A percentile compares a stretch with the other conserved stretches of the same genome.
phyloP scores from a whole-genome alignment of 305 asterid species.

The Fraxinus dipetala region DNA sequence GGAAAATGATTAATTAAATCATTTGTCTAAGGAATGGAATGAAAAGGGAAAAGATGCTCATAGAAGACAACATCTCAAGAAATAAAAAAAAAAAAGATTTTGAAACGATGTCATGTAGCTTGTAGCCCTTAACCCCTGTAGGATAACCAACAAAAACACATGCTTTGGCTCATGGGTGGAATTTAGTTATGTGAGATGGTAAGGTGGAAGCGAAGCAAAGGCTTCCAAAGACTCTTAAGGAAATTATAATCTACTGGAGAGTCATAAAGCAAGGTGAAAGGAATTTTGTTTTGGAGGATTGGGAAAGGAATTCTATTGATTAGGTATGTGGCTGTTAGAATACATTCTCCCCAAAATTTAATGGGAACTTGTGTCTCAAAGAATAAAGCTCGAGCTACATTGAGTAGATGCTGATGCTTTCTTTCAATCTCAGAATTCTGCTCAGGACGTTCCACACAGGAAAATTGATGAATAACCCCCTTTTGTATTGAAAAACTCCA shows the following conservation, averaged over 20 bases:
- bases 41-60: not conserved
- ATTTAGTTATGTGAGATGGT: not conserved
- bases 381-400: not conserved
- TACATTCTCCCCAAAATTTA: not conserved
- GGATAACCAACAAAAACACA: not conserved
- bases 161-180: not conserved
- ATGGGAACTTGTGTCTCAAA: not conserved
- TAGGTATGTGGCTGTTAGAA: not conserved
- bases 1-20: too few relatives aligned
- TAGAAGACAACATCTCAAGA: not conserved
- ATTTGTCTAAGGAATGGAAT: too few relatives aligned
- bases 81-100: not conserved
- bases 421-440: not conserved
- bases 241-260: not conserved
- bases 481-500: not conserved
- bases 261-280: not conserved
- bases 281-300: not conserved
- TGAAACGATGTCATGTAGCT: not conserved
- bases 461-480: not conserved
- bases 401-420: not conserved
- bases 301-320: not conserved
- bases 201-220: not conserved
- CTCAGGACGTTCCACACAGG: not conserved
- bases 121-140: not conserved
- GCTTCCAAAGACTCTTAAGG: not conserved